Base-by-base conservation (phyloP, 1,284 basidiomycete genomes). In the Moniliella sp. region DNA sequence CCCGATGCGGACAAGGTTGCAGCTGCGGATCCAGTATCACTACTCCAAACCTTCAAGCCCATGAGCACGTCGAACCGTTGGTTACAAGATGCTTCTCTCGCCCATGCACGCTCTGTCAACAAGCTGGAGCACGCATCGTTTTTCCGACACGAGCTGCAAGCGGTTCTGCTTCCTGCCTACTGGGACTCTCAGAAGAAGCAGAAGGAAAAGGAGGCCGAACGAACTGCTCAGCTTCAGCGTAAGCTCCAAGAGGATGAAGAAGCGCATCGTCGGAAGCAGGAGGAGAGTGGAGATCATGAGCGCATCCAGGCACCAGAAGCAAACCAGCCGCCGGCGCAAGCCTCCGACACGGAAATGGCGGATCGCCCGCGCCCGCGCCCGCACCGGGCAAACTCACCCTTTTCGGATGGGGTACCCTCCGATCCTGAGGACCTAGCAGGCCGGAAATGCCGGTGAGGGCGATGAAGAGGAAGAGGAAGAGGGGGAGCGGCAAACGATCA, bases 11-110 rank as follows among this genome's bases (percentile, higher is more conserved):
- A 18, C 13, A n/a, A 18, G 17, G 16, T 36, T 31, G 5, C 28
- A 40, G 13, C 38, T 32, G 28, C 35, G 28, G 51, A 57, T 27
- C 43, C 43, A n/a, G 51, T 59, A 5, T 39, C 48, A 1, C 40
- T 48, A 11, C 48, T 59, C 4, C 43, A 53, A 13, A 64, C 64
- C 10, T 68, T 66, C 45, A 44, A 57, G 7, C 84, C 84, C 2
- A 63, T 80, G 37, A 76, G 64, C 7, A 93, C 88, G 0, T 57
- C 75, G n/a, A 76, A 79, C 49, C 72, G 88, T 28, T 94, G 88
- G 86, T 65, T 70, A 1, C 84, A 93, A 50, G 86, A 91, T 61
- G 72, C 72, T 34, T 78, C 76, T 46, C 75, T 80, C 32, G 66
- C 82, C 10, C 74, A 83, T 37, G 74, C 78, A 19, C 70, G 74